phyloP scores from a whole-genome alignment of 768 basidiomycete genomes.

The Hirschioporus abietinus region DNA sequence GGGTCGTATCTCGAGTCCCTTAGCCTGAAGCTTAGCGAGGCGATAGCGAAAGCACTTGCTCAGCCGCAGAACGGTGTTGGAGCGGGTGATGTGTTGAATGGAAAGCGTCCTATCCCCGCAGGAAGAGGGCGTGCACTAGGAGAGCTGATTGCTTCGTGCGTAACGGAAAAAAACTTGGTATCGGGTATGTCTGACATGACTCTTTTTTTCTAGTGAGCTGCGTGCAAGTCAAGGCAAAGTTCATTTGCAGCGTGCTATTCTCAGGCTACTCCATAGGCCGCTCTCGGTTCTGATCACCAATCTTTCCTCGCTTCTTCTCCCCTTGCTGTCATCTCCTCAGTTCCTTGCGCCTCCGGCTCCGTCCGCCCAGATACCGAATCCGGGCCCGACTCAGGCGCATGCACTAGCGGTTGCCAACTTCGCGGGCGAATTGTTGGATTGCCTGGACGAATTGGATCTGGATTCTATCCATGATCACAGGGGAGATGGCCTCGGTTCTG shows the following conservation, averaged over 20 bases:
- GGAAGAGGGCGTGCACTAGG: constrained; percentile 69
- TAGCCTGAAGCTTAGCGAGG: constrained; percentile 73
- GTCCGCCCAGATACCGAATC: constrained; percentile 43
- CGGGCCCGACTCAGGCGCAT: constrained; percentile 65
- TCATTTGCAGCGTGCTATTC: constrained; percentile 62
- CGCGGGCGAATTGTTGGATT: constrained; percentile 67
- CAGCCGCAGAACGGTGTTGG: constrained; percentile 54
- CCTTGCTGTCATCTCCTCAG: constrained; percentile 57
- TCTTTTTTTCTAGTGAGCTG: constrained; percentile 51
- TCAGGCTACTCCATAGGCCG: constrained; percentile 71
- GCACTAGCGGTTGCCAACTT: constrained; percentile 65
- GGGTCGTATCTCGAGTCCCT: constrained; percentile 77
- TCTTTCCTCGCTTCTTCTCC: constrained; percentile 61
- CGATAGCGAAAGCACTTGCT: constrained; percentile 68
- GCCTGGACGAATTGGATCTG: constrained; percentile 62
- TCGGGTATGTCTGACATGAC: constrained; percentile 6
- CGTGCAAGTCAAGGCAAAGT: constrained; percentile 56
- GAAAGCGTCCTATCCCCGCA: constrained; percentile 66
- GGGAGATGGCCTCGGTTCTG: constrained; percentile 61
- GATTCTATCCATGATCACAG: constrained; percentile 46
- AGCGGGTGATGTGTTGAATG: constrained; percentile 49
- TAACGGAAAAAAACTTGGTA: constrained; percentile 13
- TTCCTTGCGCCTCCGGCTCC: constrained; percentile 51
- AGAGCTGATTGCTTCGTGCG: constrained; percentile 65
- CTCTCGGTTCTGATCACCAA: constrained; percentile 70